Conservation (phyloP, 768 basidiomycete species). For the Ephemerocybe angulata region DNA sequence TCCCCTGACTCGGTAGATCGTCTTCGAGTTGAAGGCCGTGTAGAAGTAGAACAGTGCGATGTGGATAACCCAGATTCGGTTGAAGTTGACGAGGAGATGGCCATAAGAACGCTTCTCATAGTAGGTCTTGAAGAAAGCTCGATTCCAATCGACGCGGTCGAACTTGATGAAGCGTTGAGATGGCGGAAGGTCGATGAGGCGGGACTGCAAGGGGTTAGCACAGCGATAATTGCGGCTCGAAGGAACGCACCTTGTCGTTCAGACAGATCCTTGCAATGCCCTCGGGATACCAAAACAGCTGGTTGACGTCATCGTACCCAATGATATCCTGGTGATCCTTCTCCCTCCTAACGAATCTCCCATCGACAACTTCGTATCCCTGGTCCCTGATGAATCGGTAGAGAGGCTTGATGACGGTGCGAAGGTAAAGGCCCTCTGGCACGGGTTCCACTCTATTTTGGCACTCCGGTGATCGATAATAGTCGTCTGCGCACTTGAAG, state of each 20-base stretch:
- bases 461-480: constrained; percentile 98
- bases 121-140: constrained; percentile 98
- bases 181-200: constrained; percentile 87
- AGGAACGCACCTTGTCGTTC: constrained; percentile 70
- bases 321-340: constrained; percentile 91
- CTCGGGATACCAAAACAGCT: constrained; percentile 99
- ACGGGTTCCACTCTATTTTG: constrained; percentile 90
- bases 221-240: background rate
- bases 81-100: constrained; percentile 98
- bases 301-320: constrained; percentile 98
- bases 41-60: constrained; percentile 94
- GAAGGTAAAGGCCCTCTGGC: constrained; percentile 92
- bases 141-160: constrained; percentile 93
- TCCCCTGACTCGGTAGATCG: constrained; percentile 63
- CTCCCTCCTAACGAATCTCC: constrained; percentile 91
- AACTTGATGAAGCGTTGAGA: constrained; percentile 96
- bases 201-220: constrained; percentile 50
- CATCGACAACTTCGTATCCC: constrained; percentile 94
- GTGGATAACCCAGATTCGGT: constrained; percentile 98
- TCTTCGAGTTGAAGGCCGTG: constrained; percentile 90
- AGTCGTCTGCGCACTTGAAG: constrained; percentile 99
- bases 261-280: constrained; percentile 91
- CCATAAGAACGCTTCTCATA: constrained; percentile 96
- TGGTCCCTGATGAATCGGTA: constrained; percentile 98
- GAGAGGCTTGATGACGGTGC: constrained; percentile 85